Base-by-base conservation (phyloP, 2,329 filamentous ascomycete genomes). In the Penicillium sp. region DNA sequence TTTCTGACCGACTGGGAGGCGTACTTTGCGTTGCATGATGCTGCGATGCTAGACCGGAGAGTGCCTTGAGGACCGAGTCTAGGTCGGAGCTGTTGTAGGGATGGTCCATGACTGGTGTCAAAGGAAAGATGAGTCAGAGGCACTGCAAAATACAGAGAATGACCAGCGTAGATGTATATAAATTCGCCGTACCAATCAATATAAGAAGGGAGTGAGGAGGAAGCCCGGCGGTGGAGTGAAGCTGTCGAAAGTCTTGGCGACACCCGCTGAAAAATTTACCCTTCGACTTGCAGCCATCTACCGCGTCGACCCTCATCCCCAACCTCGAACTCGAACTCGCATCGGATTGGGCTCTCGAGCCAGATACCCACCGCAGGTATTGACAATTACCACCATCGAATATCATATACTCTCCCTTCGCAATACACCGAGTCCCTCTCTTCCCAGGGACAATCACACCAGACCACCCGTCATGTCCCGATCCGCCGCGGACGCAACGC, bases 401-500 rank as follows among this genome's bases (percentile, higher is more conserved):
- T n/a, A n/a, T n/a, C n/a, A n/a, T n/a, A n/a, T n/a, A n/a, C n/a
- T n/a, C n/a, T n/a, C n/a, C n/a, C n/a, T n/a, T n/a, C n/a, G n/a
- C n/a, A n/a, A n/a, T n/a, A n/a, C n/a, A n/a, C n/a, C n/a, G n/a
- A n/a, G n/a, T n/a, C n/a, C n/a, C n/a, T n/a, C n/a, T n/a, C n/a
- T n/a, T n/a, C n/a, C n/a, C n/a, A n/a, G 15, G 20, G 30, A 39
- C 41, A 30, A 20, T 26, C 15, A 10, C 13, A 44, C n/a, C 39
- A 45, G 42, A 27, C 36, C 41, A 27, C 15, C 51, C 51, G 18
- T 30, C 53, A 77, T 78, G 75, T 75, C 75, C 64, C 75, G 71
- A 65, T 77, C 73, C 65, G 75, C 76, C 52, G 70, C 74, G 58
- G 76, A 79, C 64, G 75, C 76, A 63, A 80, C 77, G 57, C 72